Conservation (phyloP, 139 green algal genomes). For the Chlamydomonas applanata region DNA sequence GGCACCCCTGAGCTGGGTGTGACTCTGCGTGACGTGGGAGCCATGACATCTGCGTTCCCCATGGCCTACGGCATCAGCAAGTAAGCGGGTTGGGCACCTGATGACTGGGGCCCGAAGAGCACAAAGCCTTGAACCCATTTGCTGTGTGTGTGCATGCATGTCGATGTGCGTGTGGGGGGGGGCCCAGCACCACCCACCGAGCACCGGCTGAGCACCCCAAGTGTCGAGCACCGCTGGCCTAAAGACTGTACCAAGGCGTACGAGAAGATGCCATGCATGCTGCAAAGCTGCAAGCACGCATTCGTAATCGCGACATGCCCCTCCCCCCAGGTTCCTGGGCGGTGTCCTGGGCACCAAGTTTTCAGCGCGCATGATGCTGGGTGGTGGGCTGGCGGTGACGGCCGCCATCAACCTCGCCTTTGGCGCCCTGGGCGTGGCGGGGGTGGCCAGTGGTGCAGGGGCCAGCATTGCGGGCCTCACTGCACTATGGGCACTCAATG, state of each 20-base stretch:
- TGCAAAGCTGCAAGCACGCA: no score
- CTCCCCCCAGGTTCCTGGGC: conserved; percentile 38
- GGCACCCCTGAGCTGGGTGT: conserved; percentile 31
- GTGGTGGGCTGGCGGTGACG: conserved; percentile 80
- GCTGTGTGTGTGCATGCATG: no score
- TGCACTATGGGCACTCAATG: conserved; percentile 25
- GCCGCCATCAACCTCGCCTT: conserved; percentile 87
- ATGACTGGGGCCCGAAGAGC: no score
- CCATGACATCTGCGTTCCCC: conserved; percentile 92
- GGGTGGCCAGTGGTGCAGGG: neutral
- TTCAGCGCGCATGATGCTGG: conserved; percentile 78
- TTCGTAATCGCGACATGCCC: no score
- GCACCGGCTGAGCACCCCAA: no score
- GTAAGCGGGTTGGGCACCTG: conserved; percentile 17
- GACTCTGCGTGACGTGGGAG: conserved; percentile 67
- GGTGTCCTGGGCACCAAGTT: conserved; percentile 78
- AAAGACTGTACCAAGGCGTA: no score
- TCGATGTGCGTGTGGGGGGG: no score
- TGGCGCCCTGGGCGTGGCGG: conserved; percentile 48
- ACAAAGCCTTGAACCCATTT: no score
- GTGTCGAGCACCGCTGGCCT: no score
- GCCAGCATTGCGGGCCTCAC: conserved; percentile 57
- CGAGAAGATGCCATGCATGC: no score
- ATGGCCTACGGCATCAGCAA: conserved; percentile 75
- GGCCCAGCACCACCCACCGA: no score